Evolutionary conservation across 768 basidiomycete genomes (phyloP).

Genomic region (Amanita rubescens): DNA sequence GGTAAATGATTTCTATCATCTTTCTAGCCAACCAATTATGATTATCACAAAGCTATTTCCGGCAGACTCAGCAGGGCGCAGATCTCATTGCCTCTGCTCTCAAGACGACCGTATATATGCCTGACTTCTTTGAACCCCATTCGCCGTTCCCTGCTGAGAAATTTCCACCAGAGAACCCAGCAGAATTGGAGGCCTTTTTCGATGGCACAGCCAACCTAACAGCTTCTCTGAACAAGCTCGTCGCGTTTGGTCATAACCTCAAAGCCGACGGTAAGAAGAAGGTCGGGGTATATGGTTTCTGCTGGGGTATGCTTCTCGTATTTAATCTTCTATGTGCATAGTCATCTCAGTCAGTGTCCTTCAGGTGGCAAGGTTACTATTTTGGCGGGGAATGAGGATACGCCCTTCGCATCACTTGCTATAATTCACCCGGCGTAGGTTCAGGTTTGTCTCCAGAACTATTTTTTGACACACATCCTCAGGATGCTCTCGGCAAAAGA

Average conservation of each 20-base stretch:
- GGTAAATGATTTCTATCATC: conserved; percentile 28
- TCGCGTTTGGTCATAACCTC: conserved; percentile 31
- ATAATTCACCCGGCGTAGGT: conserved; percentile 54
- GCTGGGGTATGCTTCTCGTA: conserved; percentile 43
- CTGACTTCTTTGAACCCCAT: conserved; percentile 55
- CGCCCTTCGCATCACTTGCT: conserved; percentile 41
- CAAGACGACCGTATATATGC: conserved; percentile 54
- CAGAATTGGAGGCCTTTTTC: conserved; percentile 51
- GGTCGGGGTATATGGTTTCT: conserved; percentile 47
- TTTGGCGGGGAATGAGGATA: conserved; percentile 28
- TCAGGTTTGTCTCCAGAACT: conserved; percentile 18
- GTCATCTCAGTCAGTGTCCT: neutral
- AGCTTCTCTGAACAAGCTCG: conserved; percentile 31
- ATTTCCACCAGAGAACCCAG: conserved; percentile 47
- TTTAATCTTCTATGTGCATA: neutral
- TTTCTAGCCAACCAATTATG: neutral
- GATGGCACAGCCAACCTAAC: conserved; percentile 40
- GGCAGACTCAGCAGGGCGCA: conserved; percentile 58
- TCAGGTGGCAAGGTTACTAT: conserved; percentile 47
- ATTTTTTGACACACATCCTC: neutral
- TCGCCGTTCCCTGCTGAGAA: conserved; percentile 39
- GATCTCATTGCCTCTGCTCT: conserved; percentile 51
- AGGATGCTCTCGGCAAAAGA: conserved; percentile 49
- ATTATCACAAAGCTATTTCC: conserved; percentile 35
- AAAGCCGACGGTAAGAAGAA: conserved; percentile 35